Percentiles rank a stretch among this genome's conserved stretches.
Conservation (phyloP, 495 filamentous ascomycete genomes). For the Hypoxylon perforatum region DNA sequence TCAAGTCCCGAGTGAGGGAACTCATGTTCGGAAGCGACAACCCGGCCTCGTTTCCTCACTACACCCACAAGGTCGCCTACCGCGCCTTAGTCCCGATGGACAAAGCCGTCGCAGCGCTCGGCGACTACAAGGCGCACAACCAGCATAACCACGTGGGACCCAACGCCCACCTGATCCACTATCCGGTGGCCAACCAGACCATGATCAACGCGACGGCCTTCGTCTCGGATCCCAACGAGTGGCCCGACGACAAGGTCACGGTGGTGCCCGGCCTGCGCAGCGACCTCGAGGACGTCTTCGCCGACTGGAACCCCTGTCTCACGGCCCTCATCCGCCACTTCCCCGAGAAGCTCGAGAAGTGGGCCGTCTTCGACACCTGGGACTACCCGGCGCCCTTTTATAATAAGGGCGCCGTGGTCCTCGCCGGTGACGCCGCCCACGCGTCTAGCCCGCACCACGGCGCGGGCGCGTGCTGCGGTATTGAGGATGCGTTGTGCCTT, state of each 20-base stretch:
- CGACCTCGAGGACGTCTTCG: slow-evolving; percentile 37
- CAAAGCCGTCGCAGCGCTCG: slow-evolving; percentile 58
- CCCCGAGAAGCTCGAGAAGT: slow-evolving; percentile 49
- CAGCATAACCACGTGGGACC: slow-evolving; percentile 58
- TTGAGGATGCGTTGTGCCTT: slow-evolving; percentile 54
- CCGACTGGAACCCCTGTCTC: slow-evolving; percentile 39
- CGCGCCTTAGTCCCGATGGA: slow-evolving; percentile 64
- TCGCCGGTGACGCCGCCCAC: slow-evolving; percentile 56
- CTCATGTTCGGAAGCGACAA: slow-evolving; percentile 53
- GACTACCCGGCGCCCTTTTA: slow-evolving; percentile 50
- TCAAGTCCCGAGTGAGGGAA: slow-evolving; percentile 48
- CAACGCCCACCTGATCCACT: slow-evolving; percentile 59
- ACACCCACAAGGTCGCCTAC: slow-evolving; percentile 62
- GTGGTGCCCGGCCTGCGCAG: slow-evolving; percentile 53
- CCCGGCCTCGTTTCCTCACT: slow-evolving; percentile 54
- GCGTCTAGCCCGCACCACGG: slow-evolving; percentile 56
- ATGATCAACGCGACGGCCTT: slow-evolving; percentile 62
- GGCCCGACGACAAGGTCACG: slow-evolving; percentile 45
- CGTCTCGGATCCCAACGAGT: slow-evolving; percentile 52
- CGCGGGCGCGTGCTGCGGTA: slow-evolving; percentile 52
- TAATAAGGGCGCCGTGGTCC: slow-evolving; percentile 40
- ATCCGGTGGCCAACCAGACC: slow-evolving; percentile 58
- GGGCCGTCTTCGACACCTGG: slow-evolving; percentile 53
- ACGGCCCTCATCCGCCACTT: slow-evolving; percentile 36
- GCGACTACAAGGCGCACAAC: slow-evolving; percentile 59